Conservation (phyloP, 176 grass and related monocot species). For the Zoysia japonica region DNA sequence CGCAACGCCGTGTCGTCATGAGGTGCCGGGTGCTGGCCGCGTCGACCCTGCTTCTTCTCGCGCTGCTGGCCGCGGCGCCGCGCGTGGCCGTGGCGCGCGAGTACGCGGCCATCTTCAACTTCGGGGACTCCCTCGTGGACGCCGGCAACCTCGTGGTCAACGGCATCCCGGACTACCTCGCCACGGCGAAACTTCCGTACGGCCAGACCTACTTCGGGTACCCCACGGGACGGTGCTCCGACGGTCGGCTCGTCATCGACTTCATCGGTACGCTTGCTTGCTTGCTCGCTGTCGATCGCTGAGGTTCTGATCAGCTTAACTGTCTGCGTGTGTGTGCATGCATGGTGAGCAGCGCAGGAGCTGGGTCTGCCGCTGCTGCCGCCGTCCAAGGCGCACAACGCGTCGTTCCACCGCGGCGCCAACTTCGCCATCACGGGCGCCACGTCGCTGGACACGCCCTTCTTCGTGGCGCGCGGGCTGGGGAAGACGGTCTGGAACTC, state of each 20-base stretch:
- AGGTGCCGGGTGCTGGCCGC: background rate
- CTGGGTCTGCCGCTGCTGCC: slow-evolving; percentile 72
- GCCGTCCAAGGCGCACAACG: slow-evolving; percentile 76
- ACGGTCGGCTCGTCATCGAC: slow-evolving; percentile 78
- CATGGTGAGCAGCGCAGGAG: slow-evolving; percentile 62
- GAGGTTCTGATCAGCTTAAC: background rate
- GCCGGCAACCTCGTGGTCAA: slow-evolving; percentile 70
- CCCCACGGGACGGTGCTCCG: slow-evolving; percentile 81
- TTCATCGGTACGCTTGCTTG: slow-evolving; percentile 55
- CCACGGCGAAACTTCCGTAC: slow-evolving; percentile 65
- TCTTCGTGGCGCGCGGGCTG: slow-evolving; percentile 60
- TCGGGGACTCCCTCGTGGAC: slow-evolving; percentile 79
- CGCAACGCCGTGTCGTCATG: background rate
- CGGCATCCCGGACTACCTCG: slow-evolving; percentile 77
- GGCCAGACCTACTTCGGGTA: slow-evolving; percentile 81
- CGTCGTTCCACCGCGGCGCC: slow-evolving; percentile 70
- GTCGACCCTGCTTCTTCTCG: slow-evolving; percentile 16
- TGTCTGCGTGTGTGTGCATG: too few relatives aligned
- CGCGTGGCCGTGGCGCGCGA: slow-evolving; percentile 28
- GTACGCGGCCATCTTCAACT: slow-evolving; percentile 89
- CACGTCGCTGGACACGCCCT: slow-evolving; percentile 70
- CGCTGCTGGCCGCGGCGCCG: slow-evolving; percentile 14
- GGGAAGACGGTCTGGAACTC: slow-evolving; percentile 71
- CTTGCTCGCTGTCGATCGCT: background rate
- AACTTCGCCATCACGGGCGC: slow-evolving; percentile 91